Evolutionary conservation across 352 stramenopile species (phyloP).

Genomic region (Ochromonadaceae sp.): DNA sequence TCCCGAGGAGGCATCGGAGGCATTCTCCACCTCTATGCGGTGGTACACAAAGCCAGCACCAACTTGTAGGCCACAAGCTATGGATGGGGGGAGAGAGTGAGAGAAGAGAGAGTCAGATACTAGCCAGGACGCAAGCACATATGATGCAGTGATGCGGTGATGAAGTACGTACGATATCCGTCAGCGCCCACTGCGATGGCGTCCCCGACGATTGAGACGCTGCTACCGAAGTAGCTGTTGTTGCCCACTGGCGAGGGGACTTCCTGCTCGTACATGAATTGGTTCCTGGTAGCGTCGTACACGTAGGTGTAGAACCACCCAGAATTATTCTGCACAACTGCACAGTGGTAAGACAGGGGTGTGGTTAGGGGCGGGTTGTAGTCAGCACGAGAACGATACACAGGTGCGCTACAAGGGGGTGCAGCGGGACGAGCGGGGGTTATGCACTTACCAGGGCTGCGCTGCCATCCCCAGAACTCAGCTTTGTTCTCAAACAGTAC

Average conservation of each 20-base stretch:
- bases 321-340: not conserved
- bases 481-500: too few species aligned
- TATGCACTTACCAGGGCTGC: too few species aligned
- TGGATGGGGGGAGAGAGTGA: not conserved
- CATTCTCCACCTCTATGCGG: not conserved
- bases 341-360: too few species aligned
- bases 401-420: too few species aligned
- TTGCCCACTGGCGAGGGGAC: not conserved
- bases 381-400: too few species aligned
- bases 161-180: not conserved
- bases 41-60: not conserved
- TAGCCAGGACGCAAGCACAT: too few species aligned
- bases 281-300: not conserved
- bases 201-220: not conserved
- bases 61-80: not conserved
- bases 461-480: too few species aligned
- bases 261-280: not conserved
- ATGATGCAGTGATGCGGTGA: too few species aligned
- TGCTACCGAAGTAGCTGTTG: conserved; percentile 4
- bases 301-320: not conserved
- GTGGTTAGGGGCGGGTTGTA: too few species aligned
- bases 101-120: not conserved
- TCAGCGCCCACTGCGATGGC: not conserved
- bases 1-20: too few species aligned
- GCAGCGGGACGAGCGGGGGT: too few species aligned